Evolutionary conservation across 345 rosid genomes (phyloP), one percentile per base, ranked within the genome.

Genomic region (Eucalyptus victrix): DNA sequence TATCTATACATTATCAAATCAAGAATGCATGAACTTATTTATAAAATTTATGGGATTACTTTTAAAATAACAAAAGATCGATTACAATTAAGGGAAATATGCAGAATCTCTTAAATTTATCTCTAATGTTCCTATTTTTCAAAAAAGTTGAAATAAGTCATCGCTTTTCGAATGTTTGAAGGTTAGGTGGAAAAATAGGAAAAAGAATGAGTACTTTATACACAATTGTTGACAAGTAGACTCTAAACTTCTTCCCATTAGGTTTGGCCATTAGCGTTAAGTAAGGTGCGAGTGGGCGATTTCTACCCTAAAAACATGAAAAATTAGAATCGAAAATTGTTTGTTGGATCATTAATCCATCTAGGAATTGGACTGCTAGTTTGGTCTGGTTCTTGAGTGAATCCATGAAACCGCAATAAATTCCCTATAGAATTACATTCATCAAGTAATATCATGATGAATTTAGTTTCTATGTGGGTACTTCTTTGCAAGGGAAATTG

Each of bases 321-420:
- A 62, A 62, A 62, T 12, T 62, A 3, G 16, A 13, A 62, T 13
- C 0, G 18, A 62, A 12, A 13, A 13, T 0, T 30, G 2, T 1
- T 6, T 6, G 15, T 60, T 28, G 16, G 34, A 28, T 60, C 17
- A 60, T 60, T 0, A 12, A 60, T 12, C 2, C 58, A 53, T 53
- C 5, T 0, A 19, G 0, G 26, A 53, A 19, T 53, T 53, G 5
- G 4, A 60, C 3, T 0, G 1, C 0, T 9, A 4, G 6, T 26
- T 0, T 13, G 2, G 8, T 60, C 2, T 1, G 1, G 16, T 30
- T 60, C 9, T 0, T 0, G 0, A 12, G 17, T 60, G 16, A 30
- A 1, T 2, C 34, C 32, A 62, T 60, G 7, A 30, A 60, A 12
- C 0, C 1, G 0, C 32, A 28, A 14, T 12, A 13, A 23, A 56